Base-by-base conservation (phyloP, 192 early-diverging fungal genomes). In the Backusella liffmaniae region DNA sequence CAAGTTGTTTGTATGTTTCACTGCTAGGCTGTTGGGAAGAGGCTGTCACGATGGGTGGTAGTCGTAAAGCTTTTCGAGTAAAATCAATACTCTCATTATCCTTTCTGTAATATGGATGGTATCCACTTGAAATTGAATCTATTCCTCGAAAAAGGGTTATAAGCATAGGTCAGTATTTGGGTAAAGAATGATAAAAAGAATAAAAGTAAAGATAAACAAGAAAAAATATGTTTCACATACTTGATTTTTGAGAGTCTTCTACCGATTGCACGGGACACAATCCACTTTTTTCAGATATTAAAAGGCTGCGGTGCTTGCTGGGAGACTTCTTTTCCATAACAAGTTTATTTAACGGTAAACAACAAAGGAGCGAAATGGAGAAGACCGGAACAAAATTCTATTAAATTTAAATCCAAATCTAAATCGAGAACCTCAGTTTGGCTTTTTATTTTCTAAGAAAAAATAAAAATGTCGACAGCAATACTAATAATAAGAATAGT, bases 331-430 rank as follows among this genome's bases (percentile, higher is more conserved):
- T 62, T 62, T 62, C 56, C 56, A 62, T 62, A 12, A 62, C 56
- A 62, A 8, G 56, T 29, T 23, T 62, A 62, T 62, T 56, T 8
- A 10, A 29, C 3, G 12, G 12, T 62, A 62, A 62, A 62, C 46
- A 62, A 62, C 56, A 62, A 62, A 62, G 12, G 7, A 56, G 56
- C 26, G 23, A 62, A 62, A 62, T 62, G 21, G 56, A 62, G 56
- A 62, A 62, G 56, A 62, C 56, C 56, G 56, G 56, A 62, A 62
- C 56, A 26, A 62, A 49, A 59, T 23, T 59, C 10, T 59, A 29
- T 62, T 62, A 62, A 62, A 26, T 62, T 29, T 13, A 26, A 62
- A 62, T 62, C 9, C 26, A 62, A 62, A 26, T 62, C 56, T 62
- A 62, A 62, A 62, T 62, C 10, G 56, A 62, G 56, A 62, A 62